Evolutionary conservation across 164 flowering plant species (phyloP), one percentile per base, ranked within the genome.

Genomic region (Chimonanthus praecox): DNA sequence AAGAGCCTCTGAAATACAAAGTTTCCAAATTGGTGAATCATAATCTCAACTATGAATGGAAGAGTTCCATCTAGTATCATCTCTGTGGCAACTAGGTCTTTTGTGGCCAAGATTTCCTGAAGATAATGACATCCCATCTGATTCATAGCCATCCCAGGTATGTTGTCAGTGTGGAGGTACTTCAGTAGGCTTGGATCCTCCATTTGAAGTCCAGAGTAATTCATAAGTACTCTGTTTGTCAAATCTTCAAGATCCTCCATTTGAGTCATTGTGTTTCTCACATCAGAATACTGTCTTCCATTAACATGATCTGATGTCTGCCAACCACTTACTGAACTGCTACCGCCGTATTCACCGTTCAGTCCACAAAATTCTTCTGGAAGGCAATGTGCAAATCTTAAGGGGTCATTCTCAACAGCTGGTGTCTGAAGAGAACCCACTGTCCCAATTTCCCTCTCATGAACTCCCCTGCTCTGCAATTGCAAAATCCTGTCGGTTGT

Each of bases 11-110:
- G 70, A 51, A 65, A 49, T 4, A 73, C 3, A 16, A 16, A 15
- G 9, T 49, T 65, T n/a, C 75, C 75, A 33, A 9, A 7, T 51
- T 15, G 49, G 13, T 73, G 6, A 4, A 9, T 50, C 70, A 73
- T 73, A 46, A 73, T 18, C 18, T 51, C 50, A 4, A 65, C 11
- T 5, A 51, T 16, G 18, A 47, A 50, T 44, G 8, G 16, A 10
- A 73, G 7, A 50, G 10, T 47, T 43, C 3, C 75, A 15, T 51
- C 5, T 9, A 73, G 64, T 21, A 73, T 66, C 64, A 49, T 73
- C 15, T 54, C 2, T 54, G 16, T 54, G n/a, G 60, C 60, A 54
- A 2, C 11, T 4, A n/a, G 60, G 4, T 54, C 60, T n/a, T n/a
- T 54, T 45, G 6, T 2, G 3, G 11, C 48, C 48, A 66, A 43